Evolutionary conservation across 1,139 yeast genomes (phyloP), one percentile per base, ranked within the genome.

Genomic region (Scheffersomyces segobiensis): DNA sequence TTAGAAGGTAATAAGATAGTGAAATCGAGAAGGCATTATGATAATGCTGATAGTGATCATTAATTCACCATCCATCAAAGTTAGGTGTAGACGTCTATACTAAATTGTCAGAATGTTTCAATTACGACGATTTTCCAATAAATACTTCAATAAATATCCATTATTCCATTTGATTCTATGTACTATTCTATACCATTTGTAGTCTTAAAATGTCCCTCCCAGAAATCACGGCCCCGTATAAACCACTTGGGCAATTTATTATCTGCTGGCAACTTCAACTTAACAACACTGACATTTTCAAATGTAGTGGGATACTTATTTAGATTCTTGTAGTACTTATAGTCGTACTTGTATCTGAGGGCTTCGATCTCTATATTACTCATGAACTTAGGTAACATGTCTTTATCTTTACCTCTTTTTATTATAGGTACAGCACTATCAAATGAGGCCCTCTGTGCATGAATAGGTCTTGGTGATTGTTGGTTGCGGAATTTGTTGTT

Each of bases 191-290:
- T 39, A 46, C 42, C 53, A 53, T 62, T 63, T 42, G 58, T 19
- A 46, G 49, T 60, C 53, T 56, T 56, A 52, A 62, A 64, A 50
- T 56, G 62, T 17, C 65, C 74, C 63, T 87, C 89, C 96, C 96
- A 90, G 60, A 78, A 70, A 61, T 85, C 83, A 59, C 93, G 71
- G 56, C 88, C 88, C 53, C 77, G 73, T 20, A 78, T 76, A 65
- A 89, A 89, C 97, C 97, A 91, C 2, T 72, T 78, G 0, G 97
- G 96, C 46, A 91, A 76, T 54, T 82, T 78, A 39, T 77, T 74
- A 58, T 87, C 91, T 3, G 82, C 76, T 0, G 97, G 96, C 7
- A 91, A 76, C 57, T 77, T 77, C 55, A 89, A 73, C 62, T 76
- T 79, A 12, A 81, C 72, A 46, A 74, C 75, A 49, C 75, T 75